A percentile compares a stretch with the other conserved stretches of the same genome.
Conservation (phyloP, 2,329 filamentous ascomycete genomes). For the Tricladium varicosporioides region DNA sequence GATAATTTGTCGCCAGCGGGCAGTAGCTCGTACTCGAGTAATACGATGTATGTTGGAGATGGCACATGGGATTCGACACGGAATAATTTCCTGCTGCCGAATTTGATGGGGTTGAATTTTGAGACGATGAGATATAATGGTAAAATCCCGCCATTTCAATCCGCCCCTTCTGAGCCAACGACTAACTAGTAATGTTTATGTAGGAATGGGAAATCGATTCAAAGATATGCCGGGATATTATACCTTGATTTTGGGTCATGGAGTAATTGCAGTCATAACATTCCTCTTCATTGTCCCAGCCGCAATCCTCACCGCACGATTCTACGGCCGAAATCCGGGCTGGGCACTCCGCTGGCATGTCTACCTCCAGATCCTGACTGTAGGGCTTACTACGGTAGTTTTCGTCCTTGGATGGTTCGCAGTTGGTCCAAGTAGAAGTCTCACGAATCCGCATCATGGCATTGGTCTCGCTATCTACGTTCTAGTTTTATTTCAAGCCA, state of each 20-base stretch:
- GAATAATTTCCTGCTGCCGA: conserved; percentile 76
- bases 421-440: conserved; percentile 67
- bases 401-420: conserved; percentile 77
- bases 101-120: conserved; percentile 73
- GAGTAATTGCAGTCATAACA: conserved; percentile 66
- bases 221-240: conserved; percentile 68
- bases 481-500: conserved; percentile 66
- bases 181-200: conserved; percentile 8
- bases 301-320: conserved; percentile 72
- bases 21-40: conserved; percentile 69
- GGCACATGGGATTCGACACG: conserved; percentile 79
- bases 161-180: not conserved
- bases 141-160: conserved; percentile 35
- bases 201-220: conserved; percentile 80
- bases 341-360: conserved; percentile 68
- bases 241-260: conserved; percentile 67
- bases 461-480: conserved; percentile 79
- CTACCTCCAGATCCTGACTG: conserved; percentile 68
- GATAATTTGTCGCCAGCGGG: conserved; percentile 53
- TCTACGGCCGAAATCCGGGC: conserved; percentile 61
- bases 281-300: conserved; percentile 73
- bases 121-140: conserved; percentile 85
- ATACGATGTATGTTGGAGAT: conserved; percentile 75
- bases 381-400: conserved; percentile 66
- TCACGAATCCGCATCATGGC: conserved; percentile 82